phyloP scores from a whole-genome alignment of 345 rosid species.

The Anastatica hierochuntica region DNA sequence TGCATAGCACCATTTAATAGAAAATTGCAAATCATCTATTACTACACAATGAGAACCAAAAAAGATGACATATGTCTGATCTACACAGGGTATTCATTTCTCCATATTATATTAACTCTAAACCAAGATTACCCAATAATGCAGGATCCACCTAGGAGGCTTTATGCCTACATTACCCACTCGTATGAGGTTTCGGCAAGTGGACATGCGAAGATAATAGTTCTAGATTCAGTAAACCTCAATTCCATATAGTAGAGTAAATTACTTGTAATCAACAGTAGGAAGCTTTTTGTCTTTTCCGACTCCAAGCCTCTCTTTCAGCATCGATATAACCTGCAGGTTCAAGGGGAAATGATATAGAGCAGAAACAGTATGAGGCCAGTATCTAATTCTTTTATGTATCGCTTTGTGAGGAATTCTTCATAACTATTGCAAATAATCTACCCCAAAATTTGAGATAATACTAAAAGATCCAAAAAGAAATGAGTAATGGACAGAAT shows the following conservation, averaged over 20 bases:
- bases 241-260: background rate
- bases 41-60: background rate
- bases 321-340: slow-evolving; percentile 66
- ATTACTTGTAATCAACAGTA: slow-evolving; percentile 68
- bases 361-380: background rate
- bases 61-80: background rate
- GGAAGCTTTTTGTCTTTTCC: slow-evolving; percentile 60
- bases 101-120: slow-evolving; percentile 1
- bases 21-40: background rate
- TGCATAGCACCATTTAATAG: background rate
- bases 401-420: background rate
- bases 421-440: background rate
- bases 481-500: background rate
- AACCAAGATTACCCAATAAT: background rate
- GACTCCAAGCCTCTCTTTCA: slow-evolving; percentile 79
- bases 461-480: slow-evolving; percentile 4
- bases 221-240: slow-evolving; percentile 10
- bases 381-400: background rate
- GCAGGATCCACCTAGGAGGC: slow-evolving; percentile 1
- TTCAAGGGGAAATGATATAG: slow-evolving; percentile 5
- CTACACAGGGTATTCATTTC: background rate
- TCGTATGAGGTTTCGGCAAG: slow-evolving; percentile 2
- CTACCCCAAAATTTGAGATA: background rate
- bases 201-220: background rate
- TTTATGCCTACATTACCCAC: background rate